A percentile compares a stretch with the other conserved stretches of the same genome.
phyloP scores from a whole-genome alignment of 129 eudicot genomes.

The Arctium minus region DNA sequence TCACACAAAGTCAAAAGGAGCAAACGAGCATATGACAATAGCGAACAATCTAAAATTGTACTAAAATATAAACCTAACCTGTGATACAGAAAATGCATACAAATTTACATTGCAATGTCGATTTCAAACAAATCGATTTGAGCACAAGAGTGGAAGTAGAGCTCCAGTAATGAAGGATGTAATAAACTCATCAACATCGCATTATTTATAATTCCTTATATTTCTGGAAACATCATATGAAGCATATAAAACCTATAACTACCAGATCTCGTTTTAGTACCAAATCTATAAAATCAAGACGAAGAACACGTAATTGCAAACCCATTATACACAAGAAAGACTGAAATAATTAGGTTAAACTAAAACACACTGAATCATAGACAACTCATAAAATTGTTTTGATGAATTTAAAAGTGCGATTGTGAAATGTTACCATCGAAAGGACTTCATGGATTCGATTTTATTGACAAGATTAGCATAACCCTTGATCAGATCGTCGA shows the following conservation, averaged over 20 bases:
- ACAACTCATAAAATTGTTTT: neutral
- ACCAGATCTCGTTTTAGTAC: neutral
- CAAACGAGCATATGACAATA: neutral
- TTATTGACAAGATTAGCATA: conserved; percentile 73
- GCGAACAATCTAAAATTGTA: neutral
- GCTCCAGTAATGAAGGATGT: neutral
- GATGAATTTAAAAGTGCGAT: neutral
- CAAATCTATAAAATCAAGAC: neutral
- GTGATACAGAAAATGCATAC: neutral
- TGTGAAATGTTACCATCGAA: conserved; percentile 48
- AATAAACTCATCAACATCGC: neutral
- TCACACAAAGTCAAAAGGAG: neutral
- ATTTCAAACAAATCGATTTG: neutral
- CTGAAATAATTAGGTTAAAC: neutral
- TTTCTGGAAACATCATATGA: neutral
- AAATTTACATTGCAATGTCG: neutral
- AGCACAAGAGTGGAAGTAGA: neutral
- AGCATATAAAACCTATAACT: neutral
- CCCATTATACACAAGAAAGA: neutral
- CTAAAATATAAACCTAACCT: conserved; percentile 4
- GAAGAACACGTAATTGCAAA: neutral
- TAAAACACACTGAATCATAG: neutral
- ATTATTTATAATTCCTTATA: neutral
- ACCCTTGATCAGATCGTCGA: conserved; percentile 61
- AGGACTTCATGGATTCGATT: conserved; percentile 77